Evolutionary conservation across 495 filamentous ascomycete genomes (phyloP), one percentile per base, ranked within the genome.

Genomic region (Penicillium atrosanguineum): DNA sequence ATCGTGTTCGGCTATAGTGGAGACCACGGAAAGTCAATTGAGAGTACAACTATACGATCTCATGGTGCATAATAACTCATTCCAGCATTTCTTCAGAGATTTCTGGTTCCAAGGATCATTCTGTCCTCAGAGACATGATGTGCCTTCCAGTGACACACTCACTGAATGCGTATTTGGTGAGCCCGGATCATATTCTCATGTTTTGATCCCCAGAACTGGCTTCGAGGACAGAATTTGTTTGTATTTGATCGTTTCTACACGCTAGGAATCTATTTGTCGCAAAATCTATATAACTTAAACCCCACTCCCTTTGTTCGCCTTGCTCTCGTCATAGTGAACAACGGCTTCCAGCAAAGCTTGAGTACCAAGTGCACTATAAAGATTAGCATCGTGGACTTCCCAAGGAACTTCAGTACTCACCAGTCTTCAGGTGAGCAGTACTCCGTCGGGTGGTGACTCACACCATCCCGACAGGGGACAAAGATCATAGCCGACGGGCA

Each of bases 401-500:
- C 15, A 38, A 18, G 7, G 34, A 46, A 9, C 1, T 14, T 1
- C 20, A 11, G 4, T 6, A 70, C 69, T 57, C 60, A 74, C 71
- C 83, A 85, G 53, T 85, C 79, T 52, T 83, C 77, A 6, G 71
- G 72, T 12, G 65, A 74, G 31, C 74, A 80, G 52, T 79, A 83
- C 64, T 86, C 83, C 6, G 62, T 64, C 18, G 84, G 83, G 72
- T 86, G 81, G 62, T 86, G 83, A 47, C 79, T 83, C 38, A 86
- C 70, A 6, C 84, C 84, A 57, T 85, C 79, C 44, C 72, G 67
- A 50, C 78, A 83, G 20, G 82, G 82, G 18, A 85, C 81, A 57
- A 87, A 86, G 21, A 85, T 83, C 83, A 87, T 85, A 20, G 76
- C 77, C 16, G 82, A 78, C 9, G 83, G 82, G 53, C 74, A 79